Percentiles rank a stretch among this genome's conserved stretches.
phyloP scores from a whole-genome alignment of 768 basidiomycete species.

The Pleurotus djamor region DNA sequence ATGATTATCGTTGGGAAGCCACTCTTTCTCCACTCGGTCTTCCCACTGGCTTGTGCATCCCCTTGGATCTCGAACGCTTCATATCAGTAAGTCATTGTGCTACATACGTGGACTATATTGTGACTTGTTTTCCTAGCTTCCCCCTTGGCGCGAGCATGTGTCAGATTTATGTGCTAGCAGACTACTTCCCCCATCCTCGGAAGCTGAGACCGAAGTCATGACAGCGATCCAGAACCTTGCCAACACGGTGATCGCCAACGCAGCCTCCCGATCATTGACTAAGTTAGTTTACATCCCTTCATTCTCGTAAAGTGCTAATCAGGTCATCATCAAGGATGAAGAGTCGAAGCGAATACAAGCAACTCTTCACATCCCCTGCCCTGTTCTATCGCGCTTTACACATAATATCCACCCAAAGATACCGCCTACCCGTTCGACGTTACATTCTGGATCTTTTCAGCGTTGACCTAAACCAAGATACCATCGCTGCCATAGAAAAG shows the following conservation, averaged over 20 bases:
- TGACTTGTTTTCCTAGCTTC: slow-evolving; percentile 48
- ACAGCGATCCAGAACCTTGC: slow-evolving; percentile 91
- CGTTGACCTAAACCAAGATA: slow-evolving; percentile 66
- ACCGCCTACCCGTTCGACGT: slow-evolving; percentile 87
- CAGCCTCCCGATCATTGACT: slow-evolving; percentile 87
- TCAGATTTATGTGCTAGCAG: slow-evolving; percentile 39
- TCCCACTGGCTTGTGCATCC: slow-evolving; percentile 91
- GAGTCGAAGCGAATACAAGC: slow-evolving; percentile 69
- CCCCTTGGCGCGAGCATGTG: slow-evolving; percentile 54
- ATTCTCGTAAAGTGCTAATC: not conserved
- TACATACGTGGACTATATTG: not conserved
- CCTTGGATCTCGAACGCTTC: slow-evolving; percentile 79
- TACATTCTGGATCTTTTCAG: slow-evolving; percentile 95
- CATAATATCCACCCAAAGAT: slow-evolving; percentile 85
- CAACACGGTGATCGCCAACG: slow-evolving; percentile 94
- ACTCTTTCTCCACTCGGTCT: slow-evolving; percentile 82
- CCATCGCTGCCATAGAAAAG: slow-evolving; percentile 53
- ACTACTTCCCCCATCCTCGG: slow-evolving; percentile 62
- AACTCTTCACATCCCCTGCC: slow-evolving; percentile 73
- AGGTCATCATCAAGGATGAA: slow-evolving; percentile 57
- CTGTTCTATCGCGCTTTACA: slow-evolving; percentile 86
- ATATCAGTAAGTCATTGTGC: slow-evolving; percentile 55
- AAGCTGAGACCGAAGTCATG: slow-evolving; percentile 79
- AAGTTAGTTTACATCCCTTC: slow-evolving; percentile 44
- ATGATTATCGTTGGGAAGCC: slow-evolving; percentile 92